A percentile compares a stretch with the other conserved stretches of the same genome.
Conservation (phyloP, 805 yeast species). For the Wickerhamiella sergipiensis region DNA sequence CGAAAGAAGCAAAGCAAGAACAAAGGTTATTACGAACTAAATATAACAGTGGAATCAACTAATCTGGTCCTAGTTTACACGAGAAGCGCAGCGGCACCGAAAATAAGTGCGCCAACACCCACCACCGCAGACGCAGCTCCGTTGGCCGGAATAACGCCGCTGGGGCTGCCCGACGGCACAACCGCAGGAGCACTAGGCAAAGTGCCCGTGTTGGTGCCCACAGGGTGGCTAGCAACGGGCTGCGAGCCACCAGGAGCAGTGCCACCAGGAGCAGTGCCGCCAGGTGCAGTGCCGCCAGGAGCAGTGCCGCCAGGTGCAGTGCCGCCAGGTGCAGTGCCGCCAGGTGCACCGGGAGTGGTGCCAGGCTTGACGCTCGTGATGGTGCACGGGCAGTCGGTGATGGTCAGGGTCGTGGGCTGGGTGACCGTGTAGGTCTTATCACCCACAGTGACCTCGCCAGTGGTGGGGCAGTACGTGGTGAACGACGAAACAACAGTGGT, state of each 20-base stretch:
- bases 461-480: conserved; percentile 20
- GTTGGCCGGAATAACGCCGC: not conserved
- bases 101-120: not conserved
- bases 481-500: conserved; percentile 15
- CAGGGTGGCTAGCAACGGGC: not conserved
- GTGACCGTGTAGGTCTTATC: conserved; percentile 29
- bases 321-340: conserved; percentile 8
- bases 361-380: conserved; percentile 32
- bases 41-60: not conserved
- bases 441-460: conserved; percentile 18
- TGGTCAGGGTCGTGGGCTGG: conserved; percentile 43
- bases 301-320: conserved; percentile 6
- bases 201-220: conserved; percentile 1
- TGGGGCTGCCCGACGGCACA: not conserved
- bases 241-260: conserved; percentile 5
- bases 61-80: conserved; percentile 3
- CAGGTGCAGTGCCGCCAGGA: conserved; percentile 22
- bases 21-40: not conserved
- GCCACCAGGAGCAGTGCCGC: conserved; percentile 35
- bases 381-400: conserved; percentile 53
- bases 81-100: conserved; percentile 14
- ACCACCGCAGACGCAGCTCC: conserved; percentile 7
- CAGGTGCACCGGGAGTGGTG: conserved; percentile 23
- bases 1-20: not conserved
- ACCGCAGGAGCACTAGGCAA: not conserved